Percentiles rank a stretch among this genome's conserved stretches.
phyloP scores from a whole-genome alignment of 164 flowering plant genomes.

The Dillenia turbinata region DNA sequence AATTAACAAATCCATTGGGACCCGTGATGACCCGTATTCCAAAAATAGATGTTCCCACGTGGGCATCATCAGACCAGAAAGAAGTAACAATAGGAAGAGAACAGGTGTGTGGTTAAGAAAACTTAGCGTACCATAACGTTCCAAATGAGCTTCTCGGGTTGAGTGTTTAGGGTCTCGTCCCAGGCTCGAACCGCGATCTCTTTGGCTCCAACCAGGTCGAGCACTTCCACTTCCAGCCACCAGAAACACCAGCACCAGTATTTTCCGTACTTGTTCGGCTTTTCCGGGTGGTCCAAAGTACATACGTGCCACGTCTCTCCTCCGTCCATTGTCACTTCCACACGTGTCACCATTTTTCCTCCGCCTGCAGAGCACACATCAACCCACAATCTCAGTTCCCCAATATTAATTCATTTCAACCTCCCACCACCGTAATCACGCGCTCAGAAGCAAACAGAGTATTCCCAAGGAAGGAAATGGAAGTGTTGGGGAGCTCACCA shows the following conservation, averaged over 20 bases:
- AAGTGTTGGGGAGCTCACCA: slow-evolving; percentile 40
- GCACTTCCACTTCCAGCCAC: slow-evolving; percentile 84
- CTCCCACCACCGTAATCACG: too few species aligned
- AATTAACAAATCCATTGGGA: too few species aligned
- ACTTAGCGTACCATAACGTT: slow-evolving; percentile 68
- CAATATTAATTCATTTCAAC: too few species aligned
- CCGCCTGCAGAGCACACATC: slow-evolving; percentile 44
- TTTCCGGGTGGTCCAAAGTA: slow-evolving; percentile 67
- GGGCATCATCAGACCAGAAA: too few species aligned
- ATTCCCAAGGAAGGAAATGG: slow-evolving; percentile 6
- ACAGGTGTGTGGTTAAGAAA: too few species aligned
- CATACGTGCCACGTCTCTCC: slow-evolving; percentile 86
- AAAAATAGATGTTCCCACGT: too few species aligned
- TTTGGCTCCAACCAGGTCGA: slow-evolving; percentile 69
- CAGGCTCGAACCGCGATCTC: slow-evolving; percentile 95
- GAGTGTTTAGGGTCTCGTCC: slow-evolving; percentile 97
- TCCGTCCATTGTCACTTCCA: slow-evolving; percentile 91
- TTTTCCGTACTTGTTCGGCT: slow-evolving; percentile 76
- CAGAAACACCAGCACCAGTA: slow-evolving; percentile 99
- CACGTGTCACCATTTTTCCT: slow-evolving; percentile 91
- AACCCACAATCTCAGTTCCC: too few species aligned
- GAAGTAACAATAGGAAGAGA: too few species aligned
- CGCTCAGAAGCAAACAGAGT: background rate
- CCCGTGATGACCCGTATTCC: too few species aligned
- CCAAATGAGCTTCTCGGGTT: slow-evolving; percentile 96